Conservation (phyloP, 2,329 filamentous ascomycete species). For the Pyrenophora tritici-repentis region DNA sequence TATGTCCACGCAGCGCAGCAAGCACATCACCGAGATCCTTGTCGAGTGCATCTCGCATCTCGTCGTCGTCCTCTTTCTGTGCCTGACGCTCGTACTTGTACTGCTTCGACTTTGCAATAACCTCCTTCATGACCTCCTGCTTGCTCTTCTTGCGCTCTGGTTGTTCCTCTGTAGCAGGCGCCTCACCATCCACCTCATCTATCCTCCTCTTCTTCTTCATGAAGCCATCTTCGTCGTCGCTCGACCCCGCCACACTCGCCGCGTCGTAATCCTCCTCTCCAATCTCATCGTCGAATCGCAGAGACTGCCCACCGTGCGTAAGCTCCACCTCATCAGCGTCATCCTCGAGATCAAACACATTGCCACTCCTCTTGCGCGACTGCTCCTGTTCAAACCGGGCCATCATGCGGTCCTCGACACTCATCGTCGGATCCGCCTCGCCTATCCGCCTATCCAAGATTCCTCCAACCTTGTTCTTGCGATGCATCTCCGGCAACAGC, state of each 20-base stretch:
- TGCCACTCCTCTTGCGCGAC: constrained; percentile 75
- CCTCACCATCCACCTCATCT: constrained; percentile 56
- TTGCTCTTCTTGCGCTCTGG: constrained; percentile 92
- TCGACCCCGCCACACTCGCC: constrained; percentile 65
- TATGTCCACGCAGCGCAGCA: constrained; percentile 66
- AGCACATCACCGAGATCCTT: constrained; percentile 80
- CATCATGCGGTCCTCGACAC: constrained; percentile 87
- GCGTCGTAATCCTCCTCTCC: constrained; percentile 76
- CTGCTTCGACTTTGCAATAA: constrained; percentile 95
- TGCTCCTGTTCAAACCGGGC: constrained; percentile 91
- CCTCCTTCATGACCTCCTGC: constrained; percentile 95
- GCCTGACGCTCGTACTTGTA: constrained; percentile 95
- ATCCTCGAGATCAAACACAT: constrained; percentile 89
- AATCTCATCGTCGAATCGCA: constrained; percentile 65
- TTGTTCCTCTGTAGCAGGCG: constrained; percentile 53
- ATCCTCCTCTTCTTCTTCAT: constrained; percentile 51
- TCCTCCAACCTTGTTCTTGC: constrained; percentile 86
- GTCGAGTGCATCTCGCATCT: constrained; percentile 81
- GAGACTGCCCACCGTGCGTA: constrained; percentile 80
- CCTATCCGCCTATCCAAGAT: constrained; percentile 93
- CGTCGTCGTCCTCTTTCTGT: constrained; percentile 90
- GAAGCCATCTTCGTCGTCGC: constrained; percentile 48
- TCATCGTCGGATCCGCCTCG: constrained; percentile 93
- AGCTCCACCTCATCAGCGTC: constrained; percentile 71
- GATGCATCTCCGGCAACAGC: constrained; percentile 85